Base-by-base conservation (phyloP, 116 monocot genomes). In the Thalassia testudinum region DNA sequence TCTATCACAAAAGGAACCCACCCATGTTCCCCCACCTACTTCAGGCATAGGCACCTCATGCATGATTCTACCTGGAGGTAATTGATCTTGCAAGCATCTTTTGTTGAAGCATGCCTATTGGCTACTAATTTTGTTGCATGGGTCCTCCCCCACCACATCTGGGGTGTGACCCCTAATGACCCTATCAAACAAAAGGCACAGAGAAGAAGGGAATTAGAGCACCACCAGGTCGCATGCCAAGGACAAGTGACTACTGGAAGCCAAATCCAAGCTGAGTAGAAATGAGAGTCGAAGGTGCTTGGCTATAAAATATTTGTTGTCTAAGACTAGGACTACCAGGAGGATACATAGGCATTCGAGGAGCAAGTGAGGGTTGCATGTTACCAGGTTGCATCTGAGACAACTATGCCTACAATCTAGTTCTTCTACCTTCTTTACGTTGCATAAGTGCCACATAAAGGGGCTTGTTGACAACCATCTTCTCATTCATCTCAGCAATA, bases 401-500 rank as follows among this genome's bases (percentile, higher is more conserved):
- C 75, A 83, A 87, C 27, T 87, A 88, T 29, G 83, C 83, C 95
- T 95, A 88, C 42, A 95, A 34, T 47, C 71, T 78, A 27, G 88
- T 85, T 63, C 72, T 84, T 49, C 95, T 70, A 0, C 85, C 95
- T 63, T 95, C 95, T 60, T 95, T 95, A 7, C 77, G 78, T 37
- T 95, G 95, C 24, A 88, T 88, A 54, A 79, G 40, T 23, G 95
- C 95, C 38, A 95, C 95, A 79, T 88, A 93, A 5, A 95, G 85
- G 44, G 88, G 95, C 53, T 95, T 95, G 62, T 62, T 69, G 12
- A 64, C 71, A 50, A 95, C 43, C 72, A 95, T 72, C 62, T 79
- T 95, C 24, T 81, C 85, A 57, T 82, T 95, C 95, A 95, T 95
- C 45, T 75, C 81, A 1, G 66, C 72, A 71, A 78, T 87, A 55